Evolutionary conservation across 768 basidiomycete species (phyloP).

Genomic region (Exidia glandulosa): DNA sequence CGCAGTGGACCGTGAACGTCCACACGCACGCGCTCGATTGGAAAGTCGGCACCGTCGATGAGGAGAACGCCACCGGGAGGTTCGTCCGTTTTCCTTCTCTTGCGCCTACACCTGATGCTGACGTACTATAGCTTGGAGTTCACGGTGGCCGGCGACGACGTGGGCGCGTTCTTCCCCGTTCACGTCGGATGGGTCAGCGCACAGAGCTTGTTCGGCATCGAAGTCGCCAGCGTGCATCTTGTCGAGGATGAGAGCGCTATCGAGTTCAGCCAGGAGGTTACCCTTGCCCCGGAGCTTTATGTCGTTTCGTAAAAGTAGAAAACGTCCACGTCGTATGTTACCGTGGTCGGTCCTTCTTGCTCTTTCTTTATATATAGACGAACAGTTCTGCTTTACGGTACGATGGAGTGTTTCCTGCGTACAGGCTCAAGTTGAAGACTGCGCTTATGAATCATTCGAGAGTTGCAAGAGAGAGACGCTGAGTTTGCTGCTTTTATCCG

Average conservation of each 20-base stretch:
- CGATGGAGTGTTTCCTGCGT: too few species aligned
- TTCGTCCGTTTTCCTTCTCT: too few species aligned
- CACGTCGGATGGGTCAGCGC: conserved; percentile 68
- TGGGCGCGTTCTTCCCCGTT: conserved; percentile 86
- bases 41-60: conserved; percentile 60
- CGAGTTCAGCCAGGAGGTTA: neutral
- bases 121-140: too few species aligned
- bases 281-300: neutral
- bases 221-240: conserved; percentile 24
- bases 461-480: too few species aligned
- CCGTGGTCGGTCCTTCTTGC: too few species aligned
- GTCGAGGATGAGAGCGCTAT: neutral
- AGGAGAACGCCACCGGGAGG: conserved; percentile 55
- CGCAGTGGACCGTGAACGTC: conserved; percentile 75
- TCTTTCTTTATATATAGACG: too few species aligned
- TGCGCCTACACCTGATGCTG: too few species aligned
- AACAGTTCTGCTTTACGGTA: too few species aligned
- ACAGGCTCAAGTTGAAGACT: too few species aligned
- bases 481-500: too few species aligned
- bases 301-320: neutral
- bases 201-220: conserved; percentile 71
- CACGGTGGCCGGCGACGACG: conserved; percentile 74
- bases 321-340: too few species aligned
- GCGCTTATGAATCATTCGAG: too few species aligned
- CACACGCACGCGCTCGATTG: conserved; percentile 76